Conservation (phyloP, 768 basidiomycete genomes). For the Pleurotus tuber-regium region DNA sequence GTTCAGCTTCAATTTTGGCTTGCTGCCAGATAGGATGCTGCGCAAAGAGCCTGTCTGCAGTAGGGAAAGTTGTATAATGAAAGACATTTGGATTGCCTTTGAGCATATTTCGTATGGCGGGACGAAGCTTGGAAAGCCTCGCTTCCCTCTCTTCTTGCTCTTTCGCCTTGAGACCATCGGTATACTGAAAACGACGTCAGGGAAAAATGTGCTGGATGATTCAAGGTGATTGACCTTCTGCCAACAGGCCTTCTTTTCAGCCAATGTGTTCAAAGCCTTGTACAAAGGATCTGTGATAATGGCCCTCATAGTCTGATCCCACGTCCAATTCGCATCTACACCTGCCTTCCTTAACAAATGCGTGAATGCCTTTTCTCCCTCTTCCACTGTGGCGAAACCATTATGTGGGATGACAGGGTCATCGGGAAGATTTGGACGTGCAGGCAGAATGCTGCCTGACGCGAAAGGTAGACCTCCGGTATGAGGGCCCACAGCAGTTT, state of each 20-base stretch:
- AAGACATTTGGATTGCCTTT: constrained; percentile 86
- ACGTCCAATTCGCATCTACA: constrained; percentile 91
- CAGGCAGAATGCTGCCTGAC: constrained; percentile 59
- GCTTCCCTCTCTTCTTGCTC: constrained; percentile 86
- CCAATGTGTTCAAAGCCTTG: constrained; percentile 88
- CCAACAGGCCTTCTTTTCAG: constrained; percentile 93
- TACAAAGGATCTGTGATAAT: constrained; percentile 98
- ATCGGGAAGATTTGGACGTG: constrained; percentile 78
- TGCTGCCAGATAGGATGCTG: constrained; percentile 92
- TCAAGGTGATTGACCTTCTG: constrained; percentile 65
- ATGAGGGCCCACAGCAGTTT: constrained; percentile 48
- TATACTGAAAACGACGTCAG: constrained; percentile 52
- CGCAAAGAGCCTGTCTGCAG: constrained; percentile 82
- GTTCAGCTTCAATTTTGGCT: constrained; percentile 80
- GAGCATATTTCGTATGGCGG: constrained; percentile 82
- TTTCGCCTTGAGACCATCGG: constrained; percentile 69
- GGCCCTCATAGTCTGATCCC: constrained; percentile 98
- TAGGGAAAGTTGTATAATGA: constrained; percentile 88
- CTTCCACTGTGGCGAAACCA: constrained; percentile 81
- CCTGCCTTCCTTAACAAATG: constrained; percentile 87
- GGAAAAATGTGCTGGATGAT: background rate
- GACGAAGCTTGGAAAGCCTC: constrained; percentile 80
- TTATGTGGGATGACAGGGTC: constrained; percentile 89
- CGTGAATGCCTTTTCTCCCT: constrained; percentile 93
- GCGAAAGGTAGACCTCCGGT: constrained; percentile 60